Base-by-base conservation (phyloP, 345 rosid genomes). In the Noccaea caerulescens region DNA sequence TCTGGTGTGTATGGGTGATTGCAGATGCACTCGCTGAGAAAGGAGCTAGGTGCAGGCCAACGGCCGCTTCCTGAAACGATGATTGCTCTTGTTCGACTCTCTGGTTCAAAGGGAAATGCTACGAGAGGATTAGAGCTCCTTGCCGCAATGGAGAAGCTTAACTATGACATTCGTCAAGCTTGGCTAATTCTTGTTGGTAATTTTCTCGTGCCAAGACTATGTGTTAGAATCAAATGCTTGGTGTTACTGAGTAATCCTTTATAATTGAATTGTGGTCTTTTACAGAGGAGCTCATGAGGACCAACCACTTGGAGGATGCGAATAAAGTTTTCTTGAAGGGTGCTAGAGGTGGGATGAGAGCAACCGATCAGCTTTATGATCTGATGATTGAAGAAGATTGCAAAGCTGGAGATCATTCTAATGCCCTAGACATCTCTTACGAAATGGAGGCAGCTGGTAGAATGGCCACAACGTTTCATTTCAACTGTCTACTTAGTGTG, bases 371-470 rank as follows among this genome's bases (percentile, higher is more conserved):
- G 77, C 82, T 93, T 8, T 93, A 93, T 72, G 98, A 93, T 84
- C 60, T 82, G 57, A 77, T 93, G 83, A 93, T 93, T 76, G 85
- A 77, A 56, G 97, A 89, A 80, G 97, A 91, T 51, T 93, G 98
- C 73, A 91, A 86, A 79, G 91, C 76, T 51, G 97, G 97, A 36
- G 98, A 93, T 73, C 98, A 93, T 79, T 91, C 98, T 13, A 93
- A 93, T 77, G 98, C 96, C 55, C 77, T 93, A 52, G 97, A 93
- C 30, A 89, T 93, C 25, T 83, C 94, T 16, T 93, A 91, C 37
- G 96, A 89, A 78, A 93, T 93, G 98, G 98, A 93, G 71, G 94
- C 96, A 8, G 96, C 97, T 18, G 98, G 98, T 37, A 78, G 97
- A 52, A 81, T 84, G 85, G 98, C 98, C 1, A 93, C 97, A 6